A percentile compares a stretch with the other conserved stretches of the same genome.
Conservation (phyloP, 495 filamentous ascomycete species). For the Geoglossum glabrum region DNA sequence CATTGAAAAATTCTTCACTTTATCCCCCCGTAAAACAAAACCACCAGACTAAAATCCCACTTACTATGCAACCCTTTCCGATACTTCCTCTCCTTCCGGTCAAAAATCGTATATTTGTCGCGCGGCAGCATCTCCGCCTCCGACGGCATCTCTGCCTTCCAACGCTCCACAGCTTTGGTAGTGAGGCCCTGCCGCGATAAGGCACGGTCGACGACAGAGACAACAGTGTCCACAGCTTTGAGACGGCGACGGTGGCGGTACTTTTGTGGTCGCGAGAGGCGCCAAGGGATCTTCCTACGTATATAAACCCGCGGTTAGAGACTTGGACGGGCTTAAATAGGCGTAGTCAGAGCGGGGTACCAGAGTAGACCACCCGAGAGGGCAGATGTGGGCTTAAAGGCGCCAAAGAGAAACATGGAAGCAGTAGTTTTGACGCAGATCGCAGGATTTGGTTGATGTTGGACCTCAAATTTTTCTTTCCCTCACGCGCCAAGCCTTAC, state of each 20-base stretch:
- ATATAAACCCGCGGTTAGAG: constrained; percentile 9
- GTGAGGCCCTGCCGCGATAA: constrained; percentile 48
- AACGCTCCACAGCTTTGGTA: constrained; percentile 56
- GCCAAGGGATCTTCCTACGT: constrained; percentile 90
- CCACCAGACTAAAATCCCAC: too few species aligned
- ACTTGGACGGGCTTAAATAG: too few species aligned
- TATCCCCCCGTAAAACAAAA: too few species aligned
- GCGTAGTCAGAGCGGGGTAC: too few species aligned
- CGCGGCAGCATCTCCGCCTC: constrained; percentile 90
- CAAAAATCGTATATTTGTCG: constrained; percentile 97
- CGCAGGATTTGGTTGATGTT: too few species aligned
- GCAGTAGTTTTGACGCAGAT: too few species aligned
- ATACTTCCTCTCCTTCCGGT: constrained; percentile 86
- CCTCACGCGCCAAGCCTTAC: too few species aligned
- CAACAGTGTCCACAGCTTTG: constrained; percentile 63
- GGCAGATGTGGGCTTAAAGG: constrained; percentile 59
- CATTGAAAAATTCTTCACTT: too few species aligned
- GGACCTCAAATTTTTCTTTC: too few species aligned
- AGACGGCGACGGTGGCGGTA: constrained; percentile 72
- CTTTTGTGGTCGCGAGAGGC: constrained; percentile 79
- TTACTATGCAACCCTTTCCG: constrained; percentile 91
- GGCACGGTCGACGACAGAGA: constrained; percentile 55
- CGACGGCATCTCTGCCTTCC: constrained; percentile 88
- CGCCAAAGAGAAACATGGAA: too few species aligned
- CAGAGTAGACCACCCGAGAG: constrained; percentile 69